These are phyloP conservation scores for Arthrobotrys megalospora DNA, from an alignment of 2,329 filamentous ascomycete genomes.

Conservation along the genomic window DNA sequence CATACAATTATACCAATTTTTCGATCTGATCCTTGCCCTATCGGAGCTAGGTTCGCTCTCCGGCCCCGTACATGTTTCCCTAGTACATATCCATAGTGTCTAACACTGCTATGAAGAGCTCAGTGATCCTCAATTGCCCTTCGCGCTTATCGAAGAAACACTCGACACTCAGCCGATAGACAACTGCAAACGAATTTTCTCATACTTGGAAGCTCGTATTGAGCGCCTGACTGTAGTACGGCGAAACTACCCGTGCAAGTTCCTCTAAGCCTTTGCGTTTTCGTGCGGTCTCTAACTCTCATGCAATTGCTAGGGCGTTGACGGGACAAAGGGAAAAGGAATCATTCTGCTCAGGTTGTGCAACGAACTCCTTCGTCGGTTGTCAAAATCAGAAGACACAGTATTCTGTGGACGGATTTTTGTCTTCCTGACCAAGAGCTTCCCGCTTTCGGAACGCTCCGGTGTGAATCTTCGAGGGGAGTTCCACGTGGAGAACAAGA, in stretches of 20 bases:
- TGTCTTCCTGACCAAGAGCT: constrained; percentile 98
- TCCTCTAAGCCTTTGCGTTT: constrained; percentile 60
- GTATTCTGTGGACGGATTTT: constrained; percentile 98
- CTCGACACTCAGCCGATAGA: constrained; percentile 96
- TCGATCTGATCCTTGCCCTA: constrained; percentile 90
- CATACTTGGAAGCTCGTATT: constrained; percentile 92
- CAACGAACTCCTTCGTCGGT: constrained; percentile 54
- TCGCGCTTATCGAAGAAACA: constrained; percentile 93
- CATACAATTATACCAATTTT: constrained; percentile 69
- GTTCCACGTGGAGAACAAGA: constrained; percentile 95
- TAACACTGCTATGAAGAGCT: constrained; percentile 67
- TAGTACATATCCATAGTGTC: background rate
- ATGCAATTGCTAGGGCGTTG: constrained; percentile 68
- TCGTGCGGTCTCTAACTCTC: background rate
- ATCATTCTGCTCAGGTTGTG: constrained; percentile 55
- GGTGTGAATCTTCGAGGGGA: constrained; percentile 96
- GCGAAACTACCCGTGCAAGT: too few relatives aligned
- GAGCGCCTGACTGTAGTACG: constrained; percentile 84
- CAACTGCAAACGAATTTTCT: constrained; percentile 91
- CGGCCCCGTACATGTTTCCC: constrained; percentile 65
- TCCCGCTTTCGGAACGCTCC: constrained; percentile 94
- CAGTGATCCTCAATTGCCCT: constrained; percentile 83
- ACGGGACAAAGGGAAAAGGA: constrained; percentile 58
- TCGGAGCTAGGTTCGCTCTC: constrained; percentile 81
- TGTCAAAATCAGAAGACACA: constrained; percentile 72